phyloP scores from a whole-genome alignment of 2,329 filamentous ascomycete genomes.

The Falciphora oryzae region DNA sequence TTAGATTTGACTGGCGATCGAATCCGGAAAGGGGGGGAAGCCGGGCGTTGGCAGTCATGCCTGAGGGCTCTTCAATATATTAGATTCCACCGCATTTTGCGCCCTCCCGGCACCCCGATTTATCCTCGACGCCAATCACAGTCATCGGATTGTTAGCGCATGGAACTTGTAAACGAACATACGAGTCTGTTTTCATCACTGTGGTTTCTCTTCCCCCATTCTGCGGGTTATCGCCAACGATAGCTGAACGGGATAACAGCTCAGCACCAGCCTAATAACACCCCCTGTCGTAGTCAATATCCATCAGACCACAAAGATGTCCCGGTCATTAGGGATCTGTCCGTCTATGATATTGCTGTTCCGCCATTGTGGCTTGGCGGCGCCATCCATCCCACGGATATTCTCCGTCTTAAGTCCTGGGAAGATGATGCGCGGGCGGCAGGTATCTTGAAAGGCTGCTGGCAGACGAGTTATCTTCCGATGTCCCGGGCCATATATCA shows the following conservation, averaged over 20 bases:
- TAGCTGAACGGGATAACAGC: not conserved
- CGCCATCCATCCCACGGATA: not conserved
- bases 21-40: too few relatives aligned
- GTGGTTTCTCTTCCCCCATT: too few relatives aligned
- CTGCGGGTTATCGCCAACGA: not conserved
- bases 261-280: not conserved
- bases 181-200: not conserved
- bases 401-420: not conserved
- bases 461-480: too few relatives aligned
- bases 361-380: not conserved
- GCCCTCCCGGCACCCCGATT: not conserved
- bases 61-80: not conserved
- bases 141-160: not conserved
- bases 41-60: too few relatives aligned
- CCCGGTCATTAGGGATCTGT: not conserved
- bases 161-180: too few relatives aligned
- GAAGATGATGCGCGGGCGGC: too few relatives aligned
- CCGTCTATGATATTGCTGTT: not conserved
- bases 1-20: too few relatives aligned
- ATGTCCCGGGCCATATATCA: not conserved
- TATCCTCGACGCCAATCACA: not conserved
- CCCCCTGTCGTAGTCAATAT: not conserved
- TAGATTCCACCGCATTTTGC: not conserved
- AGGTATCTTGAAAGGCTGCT: too few relatives aligned
- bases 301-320: not conserved